Conservation (phyloP, 495 filamentous ascomycete species). For the Poronia punctata region DNA sequence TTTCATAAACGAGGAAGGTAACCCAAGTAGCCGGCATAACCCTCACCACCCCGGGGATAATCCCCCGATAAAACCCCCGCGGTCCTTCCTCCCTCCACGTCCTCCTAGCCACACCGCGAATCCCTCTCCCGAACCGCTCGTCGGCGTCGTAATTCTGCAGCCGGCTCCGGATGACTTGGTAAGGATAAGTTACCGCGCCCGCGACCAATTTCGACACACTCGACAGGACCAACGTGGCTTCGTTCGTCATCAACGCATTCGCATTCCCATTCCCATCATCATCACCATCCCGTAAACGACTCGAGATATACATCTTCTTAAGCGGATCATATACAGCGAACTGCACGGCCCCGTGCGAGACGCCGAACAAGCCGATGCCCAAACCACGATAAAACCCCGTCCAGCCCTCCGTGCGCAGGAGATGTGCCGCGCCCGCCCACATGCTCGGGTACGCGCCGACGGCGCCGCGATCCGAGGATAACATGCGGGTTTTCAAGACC, state of each 20-base stretch:
- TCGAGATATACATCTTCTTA: slow-evolving; percentile 48
- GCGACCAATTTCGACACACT: slow-evolving; percentile 82
- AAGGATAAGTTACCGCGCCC: slow-evolving; percentile 81
- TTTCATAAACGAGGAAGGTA: slow-evolving; percentile 98
- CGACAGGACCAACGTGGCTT: slow-evolving; percentile 71
- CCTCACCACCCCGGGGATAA: slow-evolving; percentile 78
- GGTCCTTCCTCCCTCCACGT: slow-evolving; percentile 74
- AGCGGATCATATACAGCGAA: slow-evolving; percentile 93
- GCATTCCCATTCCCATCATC: not conserved
- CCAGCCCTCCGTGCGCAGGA: slow-evolving; percentile 63
- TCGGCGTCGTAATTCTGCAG: slow-evolving; percentile 83
- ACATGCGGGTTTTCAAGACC: slow-evolving; percentile 98
- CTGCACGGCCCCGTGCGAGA: slow-evolving; percentile 89
- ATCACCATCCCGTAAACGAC: no score
- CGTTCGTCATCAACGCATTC: slow-evolving; percentile 51
- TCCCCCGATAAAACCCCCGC: slow-evolving; percentile 84
- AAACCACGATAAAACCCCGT: slow-evolving; percentile 79
- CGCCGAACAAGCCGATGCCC: slow-evolving; percentile 77
- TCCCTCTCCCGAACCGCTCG: slow-evolving; percentile 57
- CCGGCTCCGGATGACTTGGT: slow-evolving; percentile 81
- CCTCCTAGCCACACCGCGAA: slow-evolving; percentile 61
- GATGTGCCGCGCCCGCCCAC: slow-evolving; percentile 54
- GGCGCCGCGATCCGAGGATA: slow-evolving; percentile 64
- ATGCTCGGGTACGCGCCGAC: slow-evolving; percentile 80
- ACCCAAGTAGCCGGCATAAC: slow-evolving; percentile 94